These are phyloP conservation scores for Phytophthora fragariaefolia DNA, from an alignment of 352 stramenopile species.

Conservation along the genomic window DNA sequence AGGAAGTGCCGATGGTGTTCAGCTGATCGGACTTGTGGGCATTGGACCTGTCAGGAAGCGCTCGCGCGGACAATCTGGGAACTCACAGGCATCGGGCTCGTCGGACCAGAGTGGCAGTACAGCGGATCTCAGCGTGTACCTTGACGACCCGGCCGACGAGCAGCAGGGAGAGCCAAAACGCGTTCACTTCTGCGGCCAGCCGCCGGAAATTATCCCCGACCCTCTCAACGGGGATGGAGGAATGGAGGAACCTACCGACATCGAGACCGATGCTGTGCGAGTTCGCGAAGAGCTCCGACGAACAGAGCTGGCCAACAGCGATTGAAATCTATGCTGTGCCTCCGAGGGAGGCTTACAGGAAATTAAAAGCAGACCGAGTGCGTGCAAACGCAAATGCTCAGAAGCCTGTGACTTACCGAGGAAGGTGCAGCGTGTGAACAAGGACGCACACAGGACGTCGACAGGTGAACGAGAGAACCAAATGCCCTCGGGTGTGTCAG, in stretches of 20 bases:
- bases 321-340: slow-evolving; percentile 28
- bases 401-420: slow-evolving; percentile 10
- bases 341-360: slow-evolving; percentile 19
- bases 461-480: slow-evolving; percentile 8
- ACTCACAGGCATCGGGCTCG: slow-evolving; percentile 53
- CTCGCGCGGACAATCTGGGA: slow-evolving; percentile 57
- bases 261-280: slow-evolving; percentile 21
- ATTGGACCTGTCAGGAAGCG: slow-evolving; percentile 48
- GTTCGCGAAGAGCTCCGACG: slow-evolving; percentile 35
- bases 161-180: slow-evolving; percentile 53
- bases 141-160: slow-evolving; percentile 38
- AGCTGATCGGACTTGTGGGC: slow-evolving; percentile 37
- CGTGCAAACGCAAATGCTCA: slow-evolving; percentile 16
- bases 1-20: slow-evolving; percentile 45
- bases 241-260: slow-evolving; percentile 25
- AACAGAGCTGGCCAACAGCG: slow-evolving; percentile 38
- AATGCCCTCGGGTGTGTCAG: slow-evolving; percentile 4
- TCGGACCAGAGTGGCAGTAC: slow-evolving; percentile 58
- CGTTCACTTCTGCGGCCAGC: slow-evolving; percentile 56
- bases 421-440: slow-evolving; percentile 20
- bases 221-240: slow-evolving; percentile 9
- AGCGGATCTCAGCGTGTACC: slow-evolving; percentile 48
- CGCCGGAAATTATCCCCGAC: slow-evolving; percentile 54
- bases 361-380: slow-evolving; percentile 14
- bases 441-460: slow-evolving; percentile 6